phyloP scores from a whole-genome alignment of 2,329 filamentous ascomycete genomes.

The Aspergillus sclerotialis region DNA sequence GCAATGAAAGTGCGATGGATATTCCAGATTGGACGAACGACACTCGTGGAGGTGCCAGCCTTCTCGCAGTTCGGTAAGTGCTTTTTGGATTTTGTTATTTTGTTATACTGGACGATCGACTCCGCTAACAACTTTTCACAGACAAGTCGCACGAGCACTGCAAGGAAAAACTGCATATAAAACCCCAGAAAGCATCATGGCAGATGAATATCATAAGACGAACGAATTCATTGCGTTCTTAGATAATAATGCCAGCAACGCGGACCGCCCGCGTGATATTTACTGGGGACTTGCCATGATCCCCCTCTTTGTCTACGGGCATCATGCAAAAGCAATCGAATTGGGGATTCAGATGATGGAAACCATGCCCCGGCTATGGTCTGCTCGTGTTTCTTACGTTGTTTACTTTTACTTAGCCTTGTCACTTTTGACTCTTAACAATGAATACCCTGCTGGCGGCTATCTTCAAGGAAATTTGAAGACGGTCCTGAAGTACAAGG shows the following conservation, averaged over 20 bases:
- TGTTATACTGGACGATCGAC: not conserved
- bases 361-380: slow-evolving; percentile 41
- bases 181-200: slow-evolving; percentile 44
- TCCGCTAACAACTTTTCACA: slow-evolving; percentile 8
- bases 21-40: slow-evolving; percentile 52
- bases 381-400: slow-evolving; percentile 35
- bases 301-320: slow-evolving; percentile 41
- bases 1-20: slow-evolving; percentile 50
- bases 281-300: slow-evolving; percentile 47
- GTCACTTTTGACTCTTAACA: slow-evolving; percentile 36
- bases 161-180: slow-evolving; percentile 53
- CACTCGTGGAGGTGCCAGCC: slow-evolving; percentile 51
- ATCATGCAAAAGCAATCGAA: slow-evolving; percentile 39
- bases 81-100: not conserved
- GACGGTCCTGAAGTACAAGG: slow-evolving; percentile 43
- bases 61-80: slow-evolving; percentile 43
- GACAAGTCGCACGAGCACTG: slow-evolving; percentile 51
- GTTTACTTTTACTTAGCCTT: slow-evolving; percentile 42
- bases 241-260: slow-evolving; percentile 39
- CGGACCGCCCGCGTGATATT: slow-evolving; percentile 48
- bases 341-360: slow-evolving; percentile 34
- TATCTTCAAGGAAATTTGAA: slow-evolving; percentile 43
- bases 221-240: slow-evolving; percentile 43
- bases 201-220: slow-evolving; percentile 48
- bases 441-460: slow-evolving; percentile 34